A percentile compares a stretch with the other conserved stretches of the same genome.
Conservation (phyloP, 768 basidiomycete genomes). For the Fomitopsis pulvina region DNA sequence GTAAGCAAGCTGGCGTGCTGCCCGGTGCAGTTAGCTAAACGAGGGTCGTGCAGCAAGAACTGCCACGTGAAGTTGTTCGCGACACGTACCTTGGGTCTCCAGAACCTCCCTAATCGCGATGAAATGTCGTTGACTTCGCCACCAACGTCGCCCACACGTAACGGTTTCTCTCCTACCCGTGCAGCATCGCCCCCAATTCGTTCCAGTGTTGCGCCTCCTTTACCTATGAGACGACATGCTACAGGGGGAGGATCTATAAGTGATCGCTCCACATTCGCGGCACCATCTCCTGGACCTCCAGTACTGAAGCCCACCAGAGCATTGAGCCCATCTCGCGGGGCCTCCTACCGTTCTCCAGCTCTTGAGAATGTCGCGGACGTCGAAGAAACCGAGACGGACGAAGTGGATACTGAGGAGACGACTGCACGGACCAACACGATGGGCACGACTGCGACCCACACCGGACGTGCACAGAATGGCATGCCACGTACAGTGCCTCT, state of each 20-base stretch:
- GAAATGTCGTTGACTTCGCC: conserved; percentile 24
- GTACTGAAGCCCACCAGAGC: conserved; percentile 35
- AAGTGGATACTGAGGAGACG: conserved; percentile 22
- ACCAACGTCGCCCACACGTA: conserved; percentile 19
- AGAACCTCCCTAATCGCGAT: conserved; percentile 53
- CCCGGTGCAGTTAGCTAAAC: conserved; percentile 3
- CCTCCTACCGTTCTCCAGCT: conserved; percentile 4
- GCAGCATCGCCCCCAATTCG: conserved; percentile 16
- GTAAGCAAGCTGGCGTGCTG: conserved; percentile 19
- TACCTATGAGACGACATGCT: conserved; percentile 18
- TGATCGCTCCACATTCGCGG: conserved; percentile 4
- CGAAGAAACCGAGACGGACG: conserved; percentile 3
- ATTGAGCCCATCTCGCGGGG: conserved; percentile 28
- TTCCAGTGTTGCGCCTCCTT: conserved; percentile 12
- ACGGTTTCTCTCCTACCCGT: background rate
- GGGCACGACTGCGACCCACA: conserved; percentile 32
- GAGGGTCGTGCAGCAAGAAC: conserved; percentile 49
- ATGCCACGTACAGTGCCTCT: conserved; percentile 53
- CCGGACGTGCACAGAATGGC: conserved; percentile 38
- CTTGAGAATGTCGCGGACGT: conserved; percentile 2
- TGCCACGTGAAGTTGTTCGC: conserved; percentile 81
- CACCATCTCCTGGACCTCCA: conserved; percentile 22
- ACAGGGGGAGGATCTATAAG: conserved; percentile 17
- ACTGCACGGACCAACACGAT: conserved; percentile 5
- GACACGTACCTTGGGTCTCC: conserved; percentile 64